Base-by-base conservation (phyloP, 345 rosid genomes). In the Balakata baccata region DNA sequence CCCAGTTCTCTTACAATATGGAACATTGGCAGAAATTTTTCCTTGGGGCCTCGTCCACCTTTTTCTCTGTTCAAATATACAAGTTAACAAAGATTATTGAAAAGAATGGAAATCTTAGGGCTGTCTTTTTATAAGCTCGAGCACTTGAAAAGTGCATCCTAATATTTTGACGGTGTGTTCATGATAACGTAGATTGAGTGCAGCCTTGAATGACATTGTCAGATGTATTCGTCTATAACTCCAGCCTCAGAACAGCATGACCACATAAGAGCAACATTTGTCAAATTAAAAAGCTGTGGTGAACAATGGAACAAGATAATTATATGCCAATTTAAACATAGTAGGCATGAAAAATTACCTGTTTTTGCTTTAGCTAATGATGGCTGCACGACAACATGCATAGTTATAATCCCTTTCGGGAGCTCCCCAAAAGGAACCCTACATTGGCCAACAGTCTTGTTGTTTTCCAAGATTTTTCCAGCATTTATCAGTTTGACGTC, bases 371-470 rank as follows among this genome's bases (percentile, higher is more conserved):
- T 92, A 1, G 88, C 77, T 66, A 86, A 65, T 73, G 97, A 81
- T 60, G 88, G 94, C 82, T 92, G 98, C 80, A 90, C 97, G 6
- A 92, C 97, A 70, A 95, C 98, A 72, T 95, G 99, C 99, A 95
- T 95, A 73, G 93, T 92, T 64, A 92, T 90, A 69, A 86, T 86
- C 18, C 85, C 90, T 58, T 81, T 84, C 7, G 89, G 86, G 71
- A 92, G 91, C 69, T 90, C 92, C 39, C 90, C 97, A 75, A 89
- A 92, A 5, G 92, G 98, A 73, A 67, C 85, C 75, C 81, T 89
- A 83, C 98, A 95, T 68, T 89, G 98, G 11, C 90, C 94, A 56
- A 95, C 93, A 3, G 96, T 93, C 92, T 83, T 89, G 82, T 73
- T 80, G 85, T 86, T 91, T 75, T 91, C 98, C 87, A 92, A 82